Evolutionary conservation across 345 rosid species (phyloP).

Genomic region (Punica granatum): DNA sequence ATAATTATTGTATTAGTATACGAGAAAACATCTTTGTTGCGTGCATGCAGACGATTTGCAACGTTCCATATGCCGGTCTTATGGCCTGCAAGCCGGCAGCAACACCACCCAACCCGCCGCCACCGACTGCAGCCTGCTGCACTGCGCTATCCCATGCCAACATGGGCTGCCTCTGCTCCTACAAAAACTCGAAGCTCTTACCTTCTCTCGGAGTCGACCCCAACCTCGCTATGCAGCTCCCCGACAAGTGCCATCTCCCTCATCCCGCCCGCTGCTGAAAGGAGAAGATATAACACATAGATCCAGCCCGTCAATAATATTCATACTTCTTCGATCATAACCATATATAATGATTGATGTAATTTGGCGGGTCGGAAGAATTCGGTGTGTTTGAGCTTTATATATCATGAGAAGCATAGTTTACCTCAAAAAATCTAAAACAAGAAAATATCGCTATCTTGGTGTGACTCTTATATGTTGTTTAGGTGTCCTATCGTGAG

Average conservation of each 20-base stretch:
- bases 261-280: constrained; percentile 28
- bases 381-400: too few species aligned
- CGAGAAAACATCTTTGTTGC: too few species aligned
- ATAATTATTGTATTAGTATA: too few species aligned
- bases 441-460: background rate
- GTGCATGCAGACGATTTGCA: constrained; percentile 31
- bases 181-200: constrained; percentile 37
- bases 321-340: background rate
- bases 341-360: background rate
- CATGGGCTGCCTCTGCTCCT: constrained; percentile 41
- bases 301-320: background rate
- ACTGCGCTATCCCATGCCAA: constrained; percentile 33
- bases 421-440: background rate
- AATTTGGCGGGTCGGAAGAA: background rate
- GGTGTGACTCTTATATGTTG: background rate
- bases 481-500: too few species aligned
- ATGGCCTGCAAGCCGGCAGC: constrained; percentile 41
- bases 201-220: constrained; percentile 52
- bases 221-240: constrained; percentile 48
- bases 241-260: constrained; percentile 42
- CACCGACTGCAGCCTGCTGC: constrained; percentile 36
- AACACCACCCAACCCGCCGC: constrained; percentile 35
- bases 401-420: background rate
- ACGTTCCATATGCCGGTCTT: constrained; percentile 21
- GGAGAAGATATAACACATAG: background rate